A percentile compares a stretch with the other conserved stretches of the same genome.
Conservation (phyloP, 2,329 filamentous ascomycete genomes). For the Aspergillus viridinutans region DNA sequence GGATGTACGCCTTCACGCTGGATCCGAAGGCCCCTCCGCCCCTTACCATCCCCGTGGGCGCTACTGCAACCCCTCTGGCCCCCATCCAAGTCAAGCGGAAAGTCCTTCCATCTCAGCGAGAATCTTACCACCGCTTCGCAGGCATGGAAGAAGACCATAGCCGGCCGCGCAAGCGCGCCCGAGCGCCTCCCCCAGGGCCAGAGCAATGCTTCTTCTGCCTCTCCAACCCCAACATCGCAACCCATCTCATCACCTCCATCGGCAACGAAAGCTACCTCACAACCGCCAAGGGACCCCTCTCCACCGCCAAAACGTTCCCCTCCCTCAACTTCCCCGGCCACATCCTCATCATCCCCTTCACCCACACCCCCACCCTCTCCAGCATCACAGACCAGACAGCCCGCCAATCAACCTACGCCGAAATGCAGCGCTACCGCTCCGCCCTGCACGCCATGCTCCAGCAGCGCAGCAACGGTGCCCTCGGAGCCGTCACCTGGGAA, state of each 20-base stretch:
- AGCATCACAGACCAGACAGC: conserved; percentile 59
- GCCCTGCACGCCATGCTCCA: conserved; percentile 74
- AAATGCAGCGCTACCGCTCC: conserved; percentile 79
- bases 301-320: conserved; percentile 65
- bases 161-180: conserved; percentile 41
- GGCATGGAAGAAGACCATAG: conserved; percentile 34
- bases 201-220: conserved; percentile 93
- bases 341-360: conserved; percentile 84
- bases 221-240: conserved; percentile 75
- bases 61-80: conserved; percentile 66
- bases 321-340: conserved; percentile 75
- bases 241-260: conserved; percentile 86
- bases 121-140: conserved; percentile 38
- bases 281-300: conserved; percentile 84
- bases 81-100: conserved; percentile 57
- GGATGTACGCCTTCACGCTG: conserved; percentile 60
- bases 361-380: conserved; percentile 72
- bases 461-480: conserved; percentile 42
- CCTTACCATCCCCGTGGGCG: conserved; percentile 61
- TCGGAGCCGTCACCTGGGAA: conserved; percentile 88
- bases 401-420: conserved; percentile 58
- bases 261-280: conserved; percentile 85
- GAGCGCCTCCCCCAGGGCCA: conserved; percentile 56
- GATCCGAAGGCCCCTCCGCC: conserved; percentile 59
- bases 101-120: conserved; percentile 29